Evolutionary conservation across 352 stramenopile genomes (phyloP), one percentile per base, ranked within the genome.

Genomic region (Globisporangium recalcitrans): DNA sequence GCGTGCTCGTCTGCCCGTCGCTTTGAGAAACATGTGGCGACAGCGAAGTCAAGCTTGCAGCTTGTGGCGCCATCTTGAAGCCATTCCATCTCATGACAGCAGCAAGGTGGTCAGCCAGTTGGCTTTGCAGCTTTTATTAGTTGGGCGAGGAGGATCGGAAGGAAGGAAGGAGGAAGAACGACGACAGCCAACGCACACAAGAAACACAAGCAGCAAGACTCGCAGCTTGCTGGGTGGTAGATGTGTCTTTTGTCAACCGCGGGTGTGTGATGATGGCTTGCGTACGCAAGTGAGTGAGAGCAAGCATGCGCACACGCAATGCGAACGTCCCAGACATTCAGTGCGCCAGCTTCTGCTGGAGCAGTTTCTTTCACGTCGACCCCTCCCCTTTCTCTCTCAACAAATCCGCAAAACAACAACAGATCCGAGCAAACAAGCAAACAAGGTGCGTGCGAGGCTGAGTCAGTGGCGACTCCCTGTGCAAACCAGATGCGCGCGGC

Each of bases 321-420:
- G 5, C 55, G 36, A 6, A 19, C 38, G 16, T 36, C 21, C 46
- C 46, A 52, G 29, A 31, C 27, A 57, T 57, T 38, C 27, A 57
- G 49, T 14, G 29, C n/a, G 21, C 26, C n/a, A n/a, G n/a, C n/a
- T n/a, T n/a, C 24, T 40, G 16, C 48, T 54, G 48, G 52, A 34
- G 42, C 26, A 38, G 27, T 63, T 63, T 63, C 44, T 63, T 63
- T 63, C 58, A 63, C 58, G 58, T 56, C 58, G 58, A 48, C 58
- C 29, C 46, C 40, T 61, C 19, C n/a, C n/a, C n/a, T 57, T 27
- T 57, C 51, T 53, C 22, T 40, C 51, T 57, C 26, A 40, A 38
- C n/a, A 31, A 52, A 29, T 22, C 2, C 40, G 4, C 19, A 47
- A 47, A n/a, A n/a, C n/a, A n/a, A n/a, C n/a, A n/a, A n/a, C n/a